A percentile compares a stretch with the other conserved stretches of the same genome.
Evolutionary conservation across 441 rosid genomes (phyloP).

Genomic region (Corymbia citriodora): DNA sequence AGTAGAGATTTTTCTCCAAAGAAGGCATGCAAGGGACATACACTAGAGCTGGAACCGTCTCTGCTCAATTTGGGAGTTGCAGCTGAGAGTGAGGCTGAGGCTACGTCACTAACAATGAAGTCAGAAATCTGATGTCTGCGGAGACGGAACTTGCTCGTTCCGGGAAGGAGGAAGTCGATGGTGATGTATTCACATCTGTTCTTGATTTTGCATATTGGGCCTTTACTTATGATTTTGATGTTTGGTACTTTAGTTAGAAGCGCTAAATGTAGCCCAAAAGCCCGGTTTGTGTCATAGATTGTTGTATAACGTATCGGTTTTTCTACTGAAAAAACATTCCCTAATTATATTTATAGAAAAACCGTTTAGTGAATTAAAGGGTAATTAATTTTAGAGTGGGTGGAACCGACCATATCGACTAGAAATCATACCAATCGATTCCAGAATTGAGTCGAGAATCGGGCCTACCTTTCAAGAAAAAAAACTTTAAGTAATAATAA

Average conservation of each 20-base stretch:
- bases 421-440: rapidly evolving
- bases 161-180: not conserved
- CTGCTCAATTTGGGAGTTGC: not conserved
- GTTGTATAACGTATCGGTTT: not conserved
- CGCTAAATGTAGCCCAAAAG: not conserved
- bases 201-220: not conserved
- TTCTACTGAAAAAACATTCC: not conserved
- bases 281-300: not conserved
- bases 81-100: not conserved
- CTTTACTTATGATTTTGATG: not conserved
- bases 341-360: not conserved
- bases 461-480: not conserved
- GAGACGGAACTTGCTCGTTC: not conserved
- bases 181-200: not conserved
- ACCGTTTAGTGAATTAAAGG: not conserved
- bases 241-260: not conserved
- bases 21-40: not conserved
- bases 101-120: not conserved
- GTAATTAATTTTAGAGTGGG: not conserved
- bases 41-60: not conserved
- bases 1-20: not conserved
- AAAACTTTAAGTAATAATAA: not conserved
- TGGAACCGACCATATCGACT: not conserved
- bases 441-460: rapidly evolving
- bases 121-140: not conserved